Base-by-base conservation (phyloP, 2,329 filamentous ascomycete species). In the Fusarium sp. region DNA sequence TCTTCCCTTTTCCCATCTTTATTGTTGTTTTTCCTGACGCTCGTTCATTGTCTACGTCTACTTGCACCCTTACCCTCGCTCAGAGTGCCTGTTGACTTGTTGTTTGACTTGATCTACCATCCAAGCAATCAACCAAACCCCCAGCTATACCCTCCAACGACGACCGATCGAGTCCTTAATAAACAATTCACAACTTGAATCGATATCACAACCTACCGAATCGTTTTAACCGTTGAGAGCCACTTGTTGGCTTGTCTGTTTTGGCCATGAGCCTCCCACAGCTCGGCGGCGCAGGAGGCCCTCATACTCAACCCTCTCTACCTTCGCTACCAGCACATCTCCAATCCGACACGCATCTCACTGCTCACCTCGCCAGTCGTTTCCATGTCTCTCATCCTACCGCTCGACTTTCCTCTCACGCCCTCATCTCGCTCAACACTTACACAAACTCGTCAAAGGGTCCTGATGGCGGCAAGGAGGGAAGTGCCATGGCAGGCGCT, bases 381-480 rank as follows among this genome's bases (percentile, higher is more conserved):
- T 99, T 97, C 80, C 96, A 99, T 82, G 92, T 97, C 55, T 92
- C 93, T 56, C 84, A 96, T 62, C 94, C 96, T 12, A 97, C 94
- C 1, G 93, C 96, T 55, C 89, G 89, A 50, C 88, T 99, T 19
- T 98, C 94, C 1, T 97, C 94, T 1, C 94, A 98, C 78, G 96
- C 91, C 50, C 86, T 98, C 73, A 91, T 99, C 77, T 92, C 93
- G 54, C 85, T 99, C 70, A 99, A 99, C 83, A 99, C 94, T 21
- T 98, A 97, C 79, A 95, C 93, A 13, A 93, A 93, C 13, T 95
- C 95, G 1, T 87, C 91, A 57, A 94, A 94, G 77, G 95, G 94
- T 23, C 89, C 92, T 6, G 93, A 98, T 92, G 95, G 95, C 72
- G 90, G 89, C 62, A 96, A 94, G 77, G 93, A 97, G 74, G 95